A percentile compares a stretch with the other conserved stretches of the same genome.
Evolutionary conservation across 148 eudicot genomes (phyloP).

Genomic region (Persicaria tinctoria): DNA sequence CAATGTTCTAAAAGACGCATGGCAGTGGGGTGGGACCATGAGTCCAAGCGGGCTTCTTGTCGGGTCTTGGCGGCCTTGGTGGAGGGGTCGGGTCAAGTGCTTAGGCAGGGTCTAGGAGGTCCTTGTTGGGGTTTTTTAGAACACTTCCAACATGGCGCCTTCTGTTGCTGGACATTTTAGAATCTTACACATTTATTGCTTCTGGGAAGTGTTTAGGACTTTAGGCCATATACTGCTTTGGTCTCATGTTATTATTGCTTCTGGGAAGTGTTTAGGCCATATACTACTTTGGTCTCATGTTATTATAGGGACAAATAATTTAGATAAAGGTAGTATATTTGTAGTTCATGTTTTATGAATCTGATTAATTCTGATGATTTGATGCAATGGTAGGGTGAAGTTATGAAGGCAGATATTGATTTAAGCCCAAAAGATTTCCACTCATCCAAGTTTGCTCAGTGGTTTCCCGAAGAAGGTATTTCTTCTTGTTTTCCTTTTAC

Average conservation of each 20-base stretch:
- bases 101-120: no score
- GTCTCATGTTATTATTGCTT: no score
- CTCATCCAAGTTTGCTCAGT: slow-evolving; percentile 72
- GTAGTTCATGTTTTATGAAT: slow-evolving; percentile 5
- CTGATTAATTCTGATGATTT: neutral
- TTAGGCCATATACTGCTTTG: neutral
- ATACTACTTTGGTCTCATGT: no score
- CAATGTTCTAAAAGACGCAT: no score
- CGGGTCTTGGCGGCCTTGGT: no score
- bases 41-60: no score
- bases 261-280: no score
- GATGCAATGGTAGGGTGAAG: slow-evolving; percentile 24
- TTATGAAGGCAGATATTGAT: slow-evolving; percentile 35
- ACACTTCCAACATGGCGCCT: no score
- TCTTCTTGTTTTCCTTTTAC: neutral
- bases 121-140: no score
- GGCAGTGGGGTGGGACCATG: no score
- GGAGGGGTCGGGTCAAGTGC: no score
- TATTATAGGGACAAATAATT: no score
- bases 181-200: neutral
- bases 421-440: slow-evolving; percentile 35
- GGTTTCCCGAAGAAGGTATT: slow-evolving; percentile 84
- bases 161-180: neutral
- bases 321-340: neutral
- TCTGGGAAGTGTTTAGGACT: neutral